These are phyloP conservation scores for Lophiostoma macrostomum DNA, from an alignment of 495 filamentous ascomycete species.

Conservation along the genomic window DNA sequence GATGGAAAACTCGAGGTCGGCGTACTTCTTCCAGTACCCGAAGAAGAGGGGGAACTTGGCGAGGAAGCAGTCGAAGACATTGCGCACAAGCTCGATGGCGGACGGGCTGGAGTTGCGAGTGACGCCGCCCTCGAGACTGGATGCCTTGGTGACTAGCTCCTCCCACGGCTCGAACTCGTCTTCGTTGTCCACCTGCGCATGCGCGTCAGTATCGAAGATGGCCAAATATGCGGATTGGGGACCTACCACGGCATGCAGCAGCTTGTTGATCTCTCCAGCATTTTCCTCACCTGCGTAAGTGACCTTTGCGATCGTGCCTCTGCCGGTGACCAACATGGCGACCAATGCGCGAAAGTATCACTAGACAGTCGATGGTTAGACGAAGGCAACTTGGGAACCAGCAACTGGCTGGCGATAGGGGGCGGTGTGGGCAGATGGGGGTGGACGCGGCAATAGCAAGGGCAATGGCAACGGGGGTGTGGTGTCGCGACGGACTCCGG, in stretches of 20 bases:
- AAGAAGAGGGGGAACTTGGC: constrained; percentile 94
- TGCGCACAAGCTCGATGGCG: constrained; percentile 78
- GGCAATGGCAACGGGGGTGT: no score
- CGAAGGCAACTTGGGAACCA: no score
- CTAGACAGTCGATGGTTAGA: no score
- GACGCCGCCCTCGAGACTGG: constrained; percentile 85
- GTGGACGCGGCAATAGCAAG: no score
- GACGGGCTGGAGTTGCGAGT: constrained; percentile 96
- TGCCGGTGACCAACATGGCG: neutral
- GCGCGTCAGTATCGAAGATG: constrained; percentile 2
- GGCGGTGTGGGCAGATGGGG: no score
- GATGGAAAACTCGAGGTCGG: constrained; percentile 94
- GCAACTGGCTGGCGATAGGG: no score
- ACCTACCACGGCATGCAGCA: constrained; percentile 75
- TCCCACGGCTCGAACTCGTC: constrained; percentile 97
- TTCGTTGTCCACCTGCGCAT: constrained; percentile 40
- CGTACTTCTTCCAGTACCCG: constrained; percentile 99
- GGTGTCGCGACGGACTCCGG: no score
- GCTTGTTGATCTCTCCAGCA: constrained; percentile 76
- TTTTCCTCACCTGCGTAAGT: constrained; percentile 79
- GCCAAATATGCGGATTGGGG: constrained; percentile 1
- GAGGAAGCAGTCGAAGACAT: constrained; percentile 87
- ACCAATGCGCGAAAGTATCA: neutral
- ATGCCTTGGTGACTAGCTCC: constrained; percentile 77
- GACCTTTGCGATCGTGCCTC: constrained; percentile 48